Conservation (phyloP, 306 rosid genomes). For the Dalbergia cultrata region DNA sequence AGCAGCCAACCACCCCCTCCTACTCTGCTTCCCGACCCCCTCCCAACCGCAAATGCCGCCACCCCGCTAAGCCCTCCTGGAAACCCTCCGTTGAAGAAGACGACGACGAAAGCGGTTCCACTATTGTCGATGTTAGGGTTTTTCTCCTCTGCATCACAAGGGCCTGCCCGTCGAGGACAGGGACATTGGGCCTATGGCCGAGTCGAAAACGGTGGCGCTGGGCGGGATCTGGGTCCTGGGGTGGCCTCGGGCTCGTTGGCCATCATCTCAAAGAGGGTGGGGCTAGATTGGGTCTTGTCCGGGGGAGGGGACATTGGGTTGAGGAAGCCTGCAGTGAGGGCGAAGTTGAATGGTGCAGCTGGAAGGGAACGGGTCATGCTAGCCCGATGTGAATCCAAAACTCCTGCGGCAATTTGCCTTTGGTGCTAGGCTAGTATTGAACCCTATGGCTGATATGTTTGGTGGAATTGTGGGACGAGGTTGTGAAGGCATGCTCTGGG, state of each 20-base stretch:
- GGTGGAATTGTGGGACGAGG: no score
- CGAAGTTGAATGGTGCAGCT: conserved; percentile 84
- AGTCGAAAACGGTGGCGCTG: conserved; percentile 30
- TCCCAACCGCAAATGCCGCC: conserved; percentile 51
- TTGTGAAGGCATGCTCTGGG: no score
- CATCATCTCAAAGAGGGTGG: conserved; percentile 96
- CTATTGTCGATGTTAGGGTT: conserved; percentile 52
- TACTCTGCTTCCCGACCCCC: conserved; percentile 7
- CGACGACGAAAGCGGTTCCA: conserved; percentile 27
- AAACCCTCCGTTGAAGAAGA: conserved; percentile 30
- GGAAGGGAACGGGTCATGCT: conserved; percentile 68
- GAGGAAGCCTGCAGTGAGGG: conserved; percentile 88
- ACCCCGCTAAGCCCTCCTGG: conserved; percentile 34
- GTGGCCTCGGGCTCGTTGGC: conserved; percentile 81
- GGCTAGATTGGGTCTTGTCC: conserved; percentile 87
- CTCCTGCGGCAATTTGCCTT: no score
- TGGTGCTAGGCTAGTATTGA: no score
- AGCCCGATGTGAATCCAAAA: no score
- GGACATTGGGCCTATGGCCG: conserved; percentile 58
- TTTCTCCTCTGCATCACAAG: conserved; percentile 79
- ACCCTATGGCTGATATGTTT: no score
- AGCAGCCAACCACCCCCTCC: conserved; percentile 34
- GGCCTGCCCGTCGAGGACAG: conserved; percentile 64
- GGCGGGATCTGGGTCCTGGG: conserved; percentile 72
- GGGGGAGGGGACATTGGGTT: conserved; percentile 93